Percentiles rank a stretch among this genome's conserved stretches.
Conservation (phyloP, 1,284 basidiomycete species). For the Amylostereum areolatum region DNA sequence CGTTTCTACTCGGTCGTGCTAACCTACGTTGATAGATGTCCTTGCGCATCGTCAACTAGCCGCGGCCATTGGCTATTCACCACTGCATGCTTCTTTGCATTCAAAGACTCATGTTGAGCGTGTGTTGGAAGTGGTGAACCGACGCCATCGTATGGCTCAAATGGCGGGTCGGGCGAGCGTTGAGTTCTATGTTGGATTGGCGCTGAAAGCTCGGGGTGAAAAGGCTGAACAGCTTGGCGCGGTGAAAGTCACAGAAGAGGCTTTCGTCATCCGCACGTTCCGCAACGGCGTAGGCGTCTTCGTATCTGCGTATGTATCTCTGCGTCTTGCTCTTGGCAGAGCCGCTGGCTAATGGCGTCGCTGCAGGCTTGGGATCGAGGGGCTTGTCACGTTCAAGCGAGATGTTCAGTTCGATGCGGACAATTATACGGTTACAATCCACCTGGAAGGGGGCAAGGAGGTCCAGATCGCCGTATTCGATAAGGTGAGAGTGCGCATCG, state of each 20-base stretch:
- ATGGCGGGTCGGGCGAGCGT: conserved; percentile 95
- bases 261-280: conserved; percentile 94
- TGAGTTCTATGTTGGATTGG: conserved; percentile 95
- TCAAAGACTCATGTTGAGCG: conserved; percentile 89
- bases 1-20: conserved; percentile 16
- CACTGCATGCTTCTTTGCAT: conserved; percentile 84
- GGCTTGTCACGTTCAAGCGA: conserved; percentile 87
- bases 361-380: conserved; percentile 87
- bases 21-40: conserved; percentile 54
- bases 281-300: conserved; percentile 95
- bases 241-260: conserved; percentile 66
- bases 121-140: conserved; percentile 84
- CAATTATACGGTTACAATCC: conserved; percentile 80
- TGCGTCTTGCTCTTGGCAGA: neutral
- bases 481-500: conserved; percentile 84
- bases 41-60: conserved; percentile 92
- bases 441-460: conserved; percentile 36
- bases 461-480: conserved; percentile 84
- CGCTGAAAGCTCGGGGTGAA: conserved; percentile 71
- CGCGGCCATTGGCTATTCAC: conserved; percentile 81
- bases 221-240: conserved; percentile 27
- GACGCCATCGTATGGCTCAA: conserved; percentile 92
- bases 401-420: conserved; percentile 90
- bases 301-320: conserved; percentile 74
- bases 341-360: neutral